Conservation (phyloP, 192 early-diverging fungal species). For the Helicostylum pulchrum region DNA sequence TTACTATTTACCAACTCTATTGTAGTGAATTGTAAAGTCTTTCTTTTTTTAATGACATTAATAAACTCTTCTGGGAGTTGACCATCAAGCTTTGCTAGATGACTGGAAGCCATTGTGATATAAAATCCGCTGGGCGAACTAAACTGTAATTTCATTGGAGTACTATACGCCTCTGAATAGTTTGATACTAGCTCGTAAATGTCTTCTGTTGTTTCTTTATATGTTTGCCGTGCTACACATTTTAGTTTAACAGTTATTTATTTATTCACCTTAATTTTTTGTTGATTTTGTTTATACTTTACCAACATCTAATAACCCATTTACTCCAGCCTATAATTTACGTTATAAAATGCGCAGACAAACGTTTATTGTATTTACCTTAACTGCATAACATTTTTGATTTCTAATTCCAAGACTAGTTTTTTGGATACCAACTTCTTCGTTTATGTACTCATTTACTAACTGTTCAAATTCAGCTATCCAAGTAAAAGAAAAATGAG, state of each 20-base stretch:
- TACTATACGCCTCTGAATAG: constrained; percentile 52
- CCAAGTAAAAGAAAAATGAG: neutral
- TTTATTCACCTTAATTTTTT: neutral
- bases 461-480: constrained; percentile 7
- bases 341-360: neutral
- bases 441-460: constrained; percentile 51
- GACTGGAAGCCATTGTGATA: constrained; percentile 39
- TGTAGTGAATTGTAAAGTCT: constrained; percentile 66
- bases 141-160: constrained; percentile 69
- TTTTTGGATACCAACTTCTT: constrained; percentile 66
- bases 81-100: constrained; percentile 34
- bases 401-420: constrained; percentile 71
- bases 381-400: constrained; percentile 86
- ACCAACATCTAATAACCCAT: constrained; percentile 84
- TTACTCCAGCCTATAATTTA: constrained; percentile 59
- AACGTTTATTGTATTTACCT: constrained; percentile 30
- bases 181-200: constrained; percentile 58
- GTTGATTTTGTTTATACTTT: constrained; percentile 22
- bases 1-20: constrained; percentile 62
- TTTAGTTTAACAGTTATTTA: neutral
- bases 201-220: constrained; percentile 71
- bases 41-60: constrained; percentile 66
- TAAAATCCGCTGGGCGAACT: constrained; percentile 60
- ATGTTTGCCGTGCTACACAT: constrained; percentile 63
- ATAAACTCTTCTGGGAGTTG: constrained; percentile 67